Evolutionary conservation across 306 rosid species (phyloP).

Genomic region (Fagus sylvatica): DNA sequence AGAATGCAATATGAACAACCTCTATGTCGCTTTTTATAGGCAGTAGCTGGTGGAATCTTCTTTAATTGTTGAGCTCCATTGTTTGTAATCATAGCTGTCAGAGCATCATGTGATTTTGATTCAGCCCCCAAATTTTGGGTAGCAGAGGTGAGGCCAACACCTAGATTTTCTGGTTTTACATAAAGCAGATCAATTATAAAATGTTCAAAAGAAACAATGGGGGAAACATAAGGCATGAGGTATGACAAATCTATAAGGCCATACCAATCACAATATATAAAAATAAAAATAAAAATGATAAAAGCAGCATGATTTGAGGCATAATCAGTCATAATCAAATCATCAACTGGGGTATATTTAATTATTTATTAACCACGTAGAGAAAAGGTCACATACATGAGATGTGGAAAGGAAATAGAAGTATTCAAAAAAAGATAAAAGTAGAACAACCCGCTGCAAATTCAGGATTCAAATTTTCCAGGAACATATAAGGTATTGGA

Average conservation of each 20-base stretch:
- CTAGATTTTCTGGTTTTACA: slow-evolving; percentile 31
- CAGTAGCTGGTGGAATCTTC: slow-evolving; percentile 63
- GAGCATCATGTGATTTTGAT: slow-evolving; percentile 42
- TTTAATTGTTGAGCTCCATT: slow-evolving; percentile 47
- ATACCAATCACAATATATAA: neutral
- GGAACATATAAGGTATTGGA: neutral
- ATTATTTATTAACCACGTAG: neutral
- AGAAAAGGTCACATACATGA: neutral
- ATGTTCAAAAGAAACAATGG: slow-evolving; percentile 1
- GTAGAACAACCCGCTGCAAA: neutral
- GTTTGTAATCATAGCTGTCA: slow-evolving; percentile 30
- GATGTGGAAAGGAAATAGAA: neutral
- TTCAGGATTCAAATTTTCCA: neutral
- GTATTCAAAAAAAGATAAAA: neutral
- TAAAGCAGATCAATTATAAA: slow-evolving; percentile 26
- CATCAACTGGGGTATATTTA: neutral
- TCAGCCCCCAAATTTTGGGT: slow-evolving; percentile 39
- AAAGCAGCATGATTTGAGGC: neutral
- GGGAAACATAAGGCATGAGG: neutral
- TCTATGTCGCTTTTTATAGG: slow-evolving; percentile 84
- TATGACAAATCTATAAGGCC: neutral
- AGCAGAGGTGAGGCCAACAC: slow-evolving; percentile 25
- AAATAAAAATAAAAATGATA: neutral
- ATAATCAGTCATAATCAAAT: neutral
- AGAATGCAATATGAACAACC: slow-evolving; percentile 93